These are phyloP conservation scores for Ceratobasidium sp. DNA, from an alignment of 1,284 basidiomycete species.

Conservation along the genomic window DNA sequence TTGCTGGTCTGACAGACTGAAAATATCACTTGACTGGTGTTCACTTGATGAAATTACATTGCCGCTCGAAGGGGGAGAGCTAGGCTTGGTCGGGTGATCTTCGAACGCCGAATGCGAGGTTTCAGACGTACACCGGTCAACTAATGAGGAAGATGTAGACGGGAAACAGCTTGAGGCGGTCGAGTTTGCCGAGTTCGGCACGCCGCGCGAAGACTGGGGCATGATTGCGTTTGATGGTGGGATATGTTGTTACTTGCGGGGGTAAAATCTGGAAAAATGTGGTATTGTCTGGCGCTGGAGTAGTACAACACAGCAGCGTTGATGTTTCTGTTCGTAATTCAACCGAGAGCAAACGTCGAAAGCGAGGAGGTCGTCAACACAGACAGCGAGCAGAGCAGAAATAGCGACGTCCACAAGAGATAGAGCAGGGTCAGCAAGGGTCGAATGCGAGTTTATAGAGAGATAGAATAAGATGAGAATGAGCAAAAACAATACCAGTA, in stretches of 20 bases:
- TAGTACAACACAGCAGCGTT: not conserved
- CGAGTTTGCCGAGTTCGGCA: conserved; percentile 7
- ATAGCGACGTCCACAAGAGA: conserved; percentile 27
- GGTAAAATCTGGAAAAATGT: conserved; percentile 17
- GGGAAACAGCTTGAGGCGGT: conserved; percentile 32
- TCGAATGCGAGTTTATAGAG: conserved; percentile 10
- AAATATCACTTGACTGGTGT: conserved; percentile 42
- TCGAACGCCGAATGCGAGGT: conserved; percentile 20
- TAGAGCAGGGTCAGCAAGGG: conserved; percentile 22
- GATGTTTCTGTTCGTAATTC: not conserved
- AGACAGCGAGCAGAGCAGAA: conserved; percentile 24
- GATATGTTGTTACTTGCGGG: not conserved
- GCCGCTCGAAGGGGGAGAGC: not conserved
- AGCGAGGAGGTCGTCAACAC: not conserved
- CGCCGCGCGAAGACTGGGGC: conserved; percentile 1
- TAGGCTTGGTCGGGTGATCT: conserved; percentile 15
- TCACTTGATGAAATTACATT: conserved; percentile 1
- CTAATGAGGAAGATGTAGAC: not conserved
- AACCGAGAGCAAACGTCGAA: not conserved
- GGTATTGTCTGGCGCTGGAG: not conserved
- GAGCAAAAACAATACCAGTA: not conserved
- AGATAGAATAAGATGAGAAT: conserved; percentile 21
- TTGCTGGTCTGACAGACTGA: conserved; percentile 66
- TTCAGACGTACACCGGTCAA: conserved; percentile 14
- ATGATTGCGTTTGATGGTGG: conserved; percentile 11